phyloP scores from a whole-genome alignment of 163 green algal species.

The Chloromonas sp. region DNA sequence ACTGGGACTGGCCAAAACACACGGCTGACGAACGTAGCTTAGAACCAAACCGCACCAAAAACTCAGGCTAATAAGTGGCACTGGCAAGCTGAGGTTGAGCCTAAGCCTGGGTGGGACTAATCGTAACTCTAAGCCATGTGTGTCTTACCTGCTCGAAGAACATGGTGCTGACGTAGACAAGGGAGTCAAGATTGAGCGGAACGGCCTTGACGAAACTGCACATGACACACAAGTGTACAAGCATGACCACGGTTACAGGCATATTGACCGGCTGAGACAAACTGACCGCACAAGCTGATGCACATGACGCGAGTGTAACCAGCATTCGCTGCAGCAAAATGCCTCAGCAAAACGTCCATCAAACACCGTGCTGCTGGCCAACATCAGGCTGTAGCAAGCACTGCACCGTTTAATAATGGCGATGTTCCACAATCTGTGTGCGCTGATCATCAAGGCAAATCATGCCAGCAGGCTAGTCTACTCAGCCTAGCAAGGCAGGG shows the following conservation, averaged over 20 bases:
- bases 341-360: not conserved
- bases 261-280: not conserved
- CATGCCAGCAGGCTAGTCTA: no score
- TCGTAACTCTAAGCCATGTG: not conserved
- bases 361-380: no score
- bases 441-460: no score
- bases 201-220: constrained; percentile 43
- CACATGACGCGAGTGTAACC: not conserved
- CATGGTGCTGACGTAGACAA: constrained; percentile 25
- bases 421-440: no score
- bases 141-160: constrained; percentile 28
- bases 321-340: not conserved
- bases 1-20: no score
- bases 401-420: not conserved
- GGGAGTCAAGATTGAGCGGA: constrained; percentile 25
- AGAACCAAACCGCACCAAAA: not conserved
- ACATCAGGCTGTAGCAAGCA: not conserved
- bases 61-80: not conserved
- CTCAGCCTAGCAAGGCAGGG: no score
- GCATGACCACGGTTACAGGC: not conserved
- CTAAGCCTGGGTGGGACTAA: not conserved
- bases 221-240: not conserved
- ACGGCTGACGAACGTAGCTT: not conserved
- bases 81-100: not conserved
- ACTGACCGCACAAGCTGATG: no score